phyloP scores from a whole-genome alignment of 352 stramenopile species.

The Globisporangium megalacanthum region DNA sequence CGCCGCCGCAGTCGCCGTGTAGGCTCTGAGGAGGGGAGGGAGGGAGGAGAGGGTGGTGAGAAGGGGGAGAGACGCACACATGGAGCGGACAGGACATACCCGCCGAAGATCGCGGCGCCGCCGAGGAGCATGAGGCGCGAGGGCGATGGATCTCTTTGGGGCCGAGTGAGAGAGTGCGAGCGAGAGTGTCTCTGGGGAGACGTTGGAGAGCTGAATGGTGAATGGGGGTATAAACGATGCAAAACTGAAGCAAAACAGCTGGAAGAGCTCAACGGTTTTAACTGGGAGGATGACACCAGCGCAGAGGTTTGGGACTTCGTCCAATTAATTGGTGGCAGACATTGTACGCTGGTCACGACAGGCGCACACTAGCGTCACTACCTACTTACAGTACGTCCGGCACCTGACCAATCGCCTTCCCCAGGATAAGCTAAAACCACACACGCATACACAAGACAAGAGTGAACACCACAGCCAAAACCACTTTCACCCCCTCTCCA shows the following conservation, averaged over 20 bases:
- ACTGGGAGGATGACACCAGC: too few relatives aligned
- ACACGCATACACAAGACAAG: background rate
- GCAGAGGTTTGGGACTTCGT: too few relatives aligned
- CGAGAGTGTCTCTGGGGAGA: too few relatives aligned
- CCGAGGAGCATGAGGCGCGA: background rate
- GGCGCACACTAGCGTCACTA: too few relatives aligned
- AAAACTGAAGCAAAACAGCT: too few relatives aligned
- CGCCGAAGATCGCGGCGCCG: background rate
- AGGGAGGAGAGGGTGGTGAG: background rate
- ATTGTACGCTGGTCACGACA: too few relatives aligned
- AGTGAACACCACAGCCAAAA: slow-evolving; percentile 13
- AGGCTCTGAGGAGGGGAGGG: background rate
- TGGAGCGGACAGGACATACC: background rate
- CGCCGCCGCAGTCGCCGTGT: background rate
- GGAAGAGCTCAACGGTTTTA: too few relatives aligned
- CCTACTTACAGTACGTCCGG: background rate
- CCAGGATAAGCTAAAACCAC: slow-evolving; percentile 25
- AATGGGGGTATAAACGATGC: too few relatives aligned
- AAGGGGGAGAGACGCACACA: background rate
- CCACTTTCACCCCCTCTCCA: background rate
- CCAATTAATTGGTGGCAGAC: too few relatives aligned
- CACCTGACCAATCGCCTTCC: slow-evolving; percentile 34
- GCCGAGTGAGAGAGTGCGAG: too few relatives aligned
- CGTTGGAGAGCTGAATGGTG: too few relatives aligned
- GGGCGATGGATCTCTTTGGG: background rate